Conservation (phyloP, 371 early-diverging fungal genomes). For the Haplosporangium sp. region DNA sequence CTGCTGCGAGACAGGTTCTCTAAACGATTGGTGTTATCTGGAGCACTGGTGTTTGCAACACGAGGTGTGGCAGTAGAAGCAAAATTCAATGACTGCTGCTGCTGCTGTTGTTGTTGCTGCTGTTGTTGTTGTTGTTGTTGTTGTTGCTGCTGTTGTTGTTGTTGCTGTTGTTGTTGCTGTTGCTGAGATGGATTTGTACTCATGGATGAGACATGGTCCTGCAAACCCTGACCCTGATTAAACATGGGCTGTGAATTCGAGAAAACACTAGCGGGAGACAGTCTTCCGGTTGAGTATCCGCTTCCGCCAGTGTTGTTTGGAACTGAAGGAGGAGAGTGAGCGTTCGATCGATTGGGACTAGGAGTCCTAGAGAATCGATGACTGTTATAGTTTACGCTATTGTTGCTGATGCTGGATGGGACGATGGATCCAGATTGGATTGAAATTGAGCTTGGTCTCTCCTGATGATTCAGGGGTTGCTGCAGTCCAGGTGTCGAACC, state of each 20-base stretch:
- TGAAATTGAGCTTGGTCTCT: not conserved
- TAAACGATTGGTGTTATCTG: constrained; percentile 6
- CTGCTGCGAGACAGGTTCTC: constrained; percentile 25
- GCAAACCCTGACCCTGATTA: constrained; percentile 31
- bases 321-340: constrained; percentile 28
- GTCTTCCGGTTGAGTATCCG: constrained; percentile 28
- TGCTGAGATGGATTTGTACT: not conserved
- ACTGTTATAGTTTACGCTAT: constrained; percentile 5
- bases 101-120: constrained; percentile 18
- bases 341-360: constrained; percentile 28
- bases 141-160: constrained; percentile 17
- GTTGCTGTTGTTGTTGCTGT: constrained; percentile 18
- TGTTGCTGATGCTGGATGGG: constrained; percentile 8
- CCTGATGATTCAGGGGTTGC: constrained; percentile 25
- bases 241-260: constrained; percentile 15
- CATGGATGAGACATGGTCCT: constrained; percentile 16
- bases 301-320: constrained; percentile 13
- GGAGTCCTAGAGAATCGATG: constrained; percentile 33
- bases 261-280: constrained; percentile 30
- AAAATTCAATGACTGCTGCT: constrained; percentile 11
- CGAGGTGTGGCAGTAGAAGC: constrained; percentile 17
- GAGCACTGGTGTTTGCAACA: constrained; percentile 10
- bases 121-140: constrained; percentile 15
- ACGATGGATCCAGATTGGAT: constrained; percentile 1
- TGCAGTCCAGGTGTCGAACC: constrained; percentile 19